A percentile compares a stretch with the other conserved stretches of the same genome.
These are phyloP conservation scores for Akanthomyces dipterigenus DNA, from an alignment of 2,329 filamentous ascomycete species.

Conservation along the genomic window DNA sequence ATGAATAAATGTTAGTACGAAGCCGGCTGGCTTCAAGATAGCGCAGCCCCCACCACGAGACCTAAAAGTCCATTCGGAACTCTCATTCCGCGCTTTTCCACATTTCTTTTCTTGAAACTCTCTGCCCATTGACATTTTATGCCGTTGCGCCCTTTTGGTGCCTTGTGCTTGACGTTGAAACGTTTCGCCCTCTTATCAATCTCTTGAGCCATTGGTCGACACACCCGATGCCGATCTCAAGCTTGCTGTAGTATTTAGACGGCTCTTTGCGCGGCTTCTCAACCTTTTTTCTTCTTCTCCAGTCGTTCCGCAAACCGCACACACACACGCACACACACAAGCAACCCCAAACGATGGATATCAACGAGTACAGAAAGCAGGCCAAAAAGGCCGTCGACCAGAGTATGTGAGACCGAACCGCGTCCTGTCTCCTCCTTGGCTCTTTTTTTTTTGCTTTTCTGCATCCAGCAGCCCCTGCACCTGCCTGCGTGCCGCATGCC, in stretches of 20 bases:
- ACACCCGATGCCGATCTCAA: background rate
- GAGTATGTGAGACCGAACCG: constrained; percentile 46
- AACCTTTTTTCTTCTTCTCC: background rate
- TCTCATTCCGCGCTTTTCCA: background rate
- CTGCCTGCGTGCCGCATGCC: background rate
- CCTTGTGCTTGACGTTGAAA: background rate
- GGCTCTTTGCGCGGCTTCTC: too few relatives aligned
- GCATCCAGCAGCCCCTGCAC: background rate
- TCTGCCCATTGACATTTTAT: background rate
- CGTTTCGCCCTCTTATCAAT: background rate
- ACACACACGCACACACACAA: background rate
- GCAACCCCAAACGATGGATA: constrained; percentile 56
- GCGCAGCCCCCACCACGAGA: background rate
- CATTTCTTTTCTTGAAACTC: background rate
- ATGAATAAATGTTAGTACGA: background rate
- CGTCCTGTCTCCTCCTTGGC: background rate
- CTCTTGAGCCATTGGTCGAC: background rate
- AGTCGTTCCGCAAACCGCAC: background rate
- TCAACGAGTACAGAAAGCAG: constrained; percentile 67
- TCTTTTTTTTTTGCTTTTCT: constrained; percentile 5
- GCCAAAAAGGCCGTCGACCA: constrained; percentile 76
- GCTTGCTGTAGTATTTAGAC: background rate
- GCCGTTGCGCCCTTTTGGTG: background rate
- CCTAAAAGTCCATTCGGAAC: background rate
- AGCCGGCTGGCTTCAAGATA: background rate